Conservation (phyloP, 2,329 filamentous ascomycete species). For the Pseudogymnoascus sp. region DNA sequence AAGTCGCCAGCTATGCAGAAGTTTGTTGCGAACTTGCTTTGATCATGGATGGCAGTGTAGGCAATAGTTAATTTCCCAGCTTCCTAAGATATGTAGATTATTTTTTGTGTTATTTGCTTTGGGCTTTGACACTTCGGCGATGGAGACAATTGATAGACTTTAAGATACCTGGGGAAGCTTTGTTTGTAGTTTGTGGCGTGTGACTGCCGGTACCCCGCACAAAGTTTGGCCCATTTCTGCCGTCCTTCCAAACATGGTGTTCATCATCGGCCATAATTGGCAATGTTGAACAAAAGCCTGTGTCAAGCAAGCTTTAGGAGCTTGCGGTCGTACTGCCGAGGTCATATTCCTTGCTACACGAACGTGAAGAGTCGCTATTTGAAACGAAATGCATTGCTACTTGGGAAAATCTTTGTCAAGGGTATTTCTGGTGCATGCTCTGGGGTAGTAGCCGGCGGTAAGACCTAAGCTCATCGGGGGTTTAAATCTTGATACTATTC, state of each 20-base stretch:
- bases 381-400: not conserved
- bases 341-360: not conserved
- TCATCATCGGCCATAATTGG: not conserved
- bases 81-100: slow-evolving; percentile 1
- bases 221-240: not conserved
- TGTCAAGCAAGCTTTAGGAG: not conserved
- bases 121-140: not conserved
- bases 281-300: not conserved
- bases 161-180: not conserved
- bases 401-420: not conserved
- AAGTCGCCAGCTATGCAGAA: not conserved
- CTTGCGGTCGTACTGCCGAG: not conserved
- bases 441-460: not conserved
- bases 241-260: not conserved
- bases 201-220: not conserved
- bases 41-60: not conserved
- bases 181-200: not conserved
- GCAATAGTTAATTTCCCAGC: not conserved
- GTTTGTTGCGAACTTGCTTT: not conserved
- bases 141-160: slow-evolving; percentile 2
- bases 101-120: not conserved
- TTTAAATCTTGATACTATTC: not conserved
- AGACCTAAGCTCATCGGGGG: not conserved
- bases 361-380: not conserved
- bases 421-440: not conserved